Evolutionary conservation across 352 stramenopile genomes (phyloP), one percentile per base, ranked within the genome.

Genomic region (Phytophthora sp.): DNA sequence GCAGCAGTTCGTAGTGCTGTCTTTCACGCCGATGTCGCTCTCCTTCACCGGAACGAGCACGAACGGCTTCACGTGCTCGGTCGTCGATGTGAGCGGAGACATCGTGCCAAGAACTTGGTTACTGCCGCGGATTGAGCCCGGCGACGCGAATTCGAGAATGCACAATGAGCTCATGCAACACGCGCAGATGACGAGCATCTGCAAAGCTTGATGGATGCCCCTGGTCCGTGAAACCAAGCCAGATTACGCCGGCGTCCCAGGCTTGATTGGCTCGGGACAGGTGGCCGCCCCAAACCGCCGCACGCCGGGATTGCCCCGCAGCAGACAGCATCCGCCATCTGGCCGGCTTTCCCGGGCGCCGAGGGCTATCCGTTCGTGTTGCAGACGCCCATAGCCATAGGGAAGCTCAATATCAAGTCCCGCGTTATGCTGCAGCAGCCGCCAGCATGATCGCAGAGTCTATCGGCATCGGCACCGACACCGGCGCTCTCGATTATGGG

Each of bases 241-340:
- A 62, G 60, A 69, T 69, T 69, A 58, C 28, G 60, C 28, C 53
- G 7, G 13, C 10, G n/a, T n/a, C n/a, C n/a, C n/a, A n/a, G n/a
- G n/a, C 24, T 45, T 56, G 42, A 58, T 56, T 62, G 50, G 59
- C 51, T 52, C 12, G 32, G 5, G 24, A n/a, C 5, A 17, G 20
- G 31, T 39, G 11, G 12, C 37, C 26, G 41, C 18, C 27, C 43
- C 38, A 18, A 52, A 43, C 28, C 46, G 38, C 54, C 44, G 44
- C 46, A 39, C 41, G 37, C 35, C 38, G 17, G 35, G 2, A 34
- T 50, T 55, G 35, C 46, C 50, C 34, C 13, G 51, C 34, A 57
- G 15, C 59, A 64, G 39, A 11, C 34, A 60, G 21, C 43, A 51
- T 23, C 18, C 23, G 42, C 46, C 62, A 66, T 66, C 38, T 70